Conservation (phyloP, 768 basidiomycete species). For the Amanita fuliginea region DNA sequence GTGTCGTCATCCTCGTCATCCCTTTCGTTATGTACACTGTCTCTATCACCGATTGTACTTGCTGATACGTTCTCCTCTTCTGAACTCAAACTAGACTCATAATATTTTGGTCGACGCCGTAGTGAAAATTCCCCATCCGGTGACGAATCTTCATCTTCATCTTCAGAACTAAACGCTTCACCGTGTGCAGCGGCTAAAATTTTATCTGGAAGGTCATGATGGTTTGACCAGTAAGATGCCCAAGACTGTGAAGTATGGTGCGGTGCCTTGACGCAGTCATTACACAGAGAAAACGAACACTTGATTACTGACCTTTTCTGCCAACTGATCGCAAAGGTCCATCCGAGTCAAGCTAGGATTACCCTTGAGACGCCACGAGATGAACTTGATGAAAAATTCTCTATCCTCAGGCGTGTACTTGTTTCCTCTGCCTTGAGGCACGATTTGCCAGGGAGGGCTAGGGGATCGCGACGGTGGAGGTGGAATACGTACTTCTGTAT, state of each 20-base stretch:
- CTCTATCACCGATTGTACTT: constrained; percentile 15
- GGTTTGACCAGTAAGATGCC: constrained; percentile 55
- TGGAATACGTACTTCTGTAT: constrained; percentile 48
- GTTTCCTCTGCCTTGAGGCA: constrained; percentile 39
- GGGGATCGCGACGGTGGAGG: constrained; percentile 61
- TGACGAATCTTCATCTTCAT: constrained; percentile 13
- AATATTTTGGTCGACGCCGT: constrained; percentile 16
- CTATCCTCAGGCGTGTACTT: constrained; percentile 59
- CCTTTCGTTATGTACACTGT: constrained; percentile 17
- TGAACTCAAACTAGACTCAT: constrained; percentile 10
- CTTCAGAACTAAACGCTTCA: constrained; percentile 18
- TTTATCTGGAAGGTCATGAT: constrained; percentile 58
- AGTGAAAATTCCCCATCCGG: constrained; percentile 8
- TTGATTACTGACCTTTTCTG: constrained; percentile 36
- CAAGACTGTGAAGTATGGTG: constrained; percentile 56
- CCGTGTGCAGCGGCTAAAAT: constrained; percentile 36
- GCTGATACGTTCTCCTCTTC: constrained; percentile 14
- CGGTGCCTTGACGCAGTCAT: constrained; percentile 35
- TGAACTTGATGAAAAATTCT: constrained; percentile 55
- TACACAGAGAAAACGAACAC: neutral
- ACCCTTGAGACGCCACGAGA: constrained; percentile 47
- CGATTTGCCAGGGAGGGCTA: constrained; percentile 44
- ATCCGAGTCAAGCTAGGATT: constrained; percentile 41
- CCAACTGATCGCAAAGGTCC: constrained; percentile 43
- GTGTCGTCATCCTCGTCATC: constrained; percentile 25